Percentiles rank a stretch among this genome's conserved stretches.
Conservation (phyloP, 2,329 filamentous ascomycete species). For the Fusarium xyrophilum region DNA sequence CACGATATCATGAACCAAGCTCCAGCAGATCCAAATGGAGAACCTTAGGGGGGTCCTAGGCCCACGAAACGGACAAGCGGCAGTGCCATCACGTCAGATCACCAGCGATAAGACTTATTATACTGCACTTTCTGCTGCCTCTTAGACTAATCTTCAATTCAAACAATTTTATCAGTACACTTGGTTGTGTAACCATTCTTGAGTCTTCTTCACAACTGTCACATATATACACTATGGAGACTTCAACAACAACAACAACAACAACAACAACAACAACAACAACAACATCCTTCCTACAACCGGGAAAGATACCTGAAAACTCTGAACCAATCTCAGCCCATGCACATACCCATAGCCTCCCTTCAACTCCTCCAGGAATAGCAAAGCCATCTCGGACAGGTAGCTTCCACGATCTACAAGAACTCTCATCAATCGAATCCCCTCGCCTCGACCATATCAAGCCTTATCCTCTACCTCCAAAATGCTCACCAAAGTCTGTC, state of each 20-base stretch:
- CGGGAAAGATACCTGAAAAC: conserved; percentile 14
- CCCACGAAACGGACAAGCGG: conserved; percentile 12
- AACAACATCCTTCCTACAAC: conserved; percentile 14
- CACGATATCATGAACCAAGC: conserved; percentile 25
- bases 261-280: conserved; percentile 15
- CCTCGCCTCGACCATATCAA: conserved; percentile 21
- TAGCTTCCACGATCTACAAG: conserved; percentile 41
- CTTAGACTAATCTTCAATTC: background rate
- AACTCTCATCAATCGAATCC: conserved; percentile 26
- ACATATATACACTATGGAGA: conserved; percentile 26
- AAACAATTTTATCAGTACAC: background rate
- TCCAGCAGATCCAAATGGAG: conserved; percentile 18
- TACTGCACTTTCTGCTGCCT: conserved; percentile 6
- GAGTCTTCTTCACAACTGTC: background rate
- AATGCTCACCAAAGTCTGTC: conserved; percentile 65
- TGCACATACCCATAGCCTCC: conserved; percentile 40
- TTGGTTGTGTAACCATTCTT: conserved; percentile 1
- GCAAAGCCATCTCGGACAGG: conserved; percentile 48
- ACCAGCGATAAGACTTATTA: conserved; percentile 20
- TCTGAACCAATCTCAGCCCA: conserved; percentile 14
- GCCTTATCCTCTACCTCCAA: conserved; percentile 72
- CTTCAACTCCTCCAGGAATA: conserved; percentile 52
- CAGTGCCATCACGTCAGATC: conserved; percentile 20
- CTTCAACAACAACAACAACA: conserved; percentile 12
- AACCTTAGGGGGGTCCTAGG: background rate